Evolutionary conservation across 2,329 filamentous ascomycete species (phyloP), one percentile per base, ranked within the genome.

Genomic region (Teratosphaeriaceae sp.): DNA sequence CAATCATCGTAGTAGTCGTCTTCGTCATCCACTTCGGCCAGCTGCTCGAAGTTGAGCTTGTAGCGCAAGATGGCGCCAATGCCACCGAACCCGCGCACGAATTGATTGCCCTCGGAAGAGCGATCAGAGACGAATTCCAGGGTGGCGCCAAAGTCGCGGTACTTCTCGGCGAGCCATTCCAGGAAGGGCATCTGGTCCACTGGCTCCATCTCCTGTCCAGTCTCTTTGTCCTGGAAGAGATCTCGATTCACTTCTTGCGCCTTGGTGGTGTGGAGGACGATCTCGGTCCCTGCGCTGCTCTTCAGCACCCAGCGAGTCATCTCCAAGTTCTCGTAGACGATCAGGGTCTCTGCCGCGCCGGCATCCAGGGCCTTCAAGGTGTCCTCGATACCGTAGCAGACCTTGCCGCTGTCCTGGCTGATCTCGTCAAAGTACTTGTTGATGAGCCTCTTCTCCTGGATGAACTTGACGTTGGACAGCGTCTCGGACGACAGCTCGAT

Each of bases 381-480:
- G 65, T 98, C 94, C 1, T 97, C 92, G 50, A 98, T 84, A 75
- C 92, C 88, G 67, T 98, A 98, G 75, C 92, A 98, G 56, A 98
- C 82, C 64, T 88, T 92, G 56, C 92, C 92, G 40, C 85, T 95
- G 64, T 98, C 92, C 69, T 95, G 88, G 66, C 88, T 95, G 62
- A 98, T 97, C 70, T 98, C 90, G 66, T 98, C 89, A 60, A 98
- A 98, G 76, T 98, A 98, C 65, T 86, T 88, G 66, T 90, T 90
- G 62, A 98, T 98, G 51, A 98, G 81, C 75, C 96, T 98, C 84
- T 98, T 98, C 78, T 98, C 92, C 71, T 98, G 92, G 66, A 98
- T 96, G 68, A 98, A 98, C 73, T 98, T 98, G 78, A 98, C 92
- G 65, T 97, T 98, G 69, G 89, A 86, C 37, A 98, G 79, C 6